These are phyloP conservation scores for Suillus lakei DNA, from an alignment of 768 basidiomycete species.

Conservation along the genomic window DNA sequence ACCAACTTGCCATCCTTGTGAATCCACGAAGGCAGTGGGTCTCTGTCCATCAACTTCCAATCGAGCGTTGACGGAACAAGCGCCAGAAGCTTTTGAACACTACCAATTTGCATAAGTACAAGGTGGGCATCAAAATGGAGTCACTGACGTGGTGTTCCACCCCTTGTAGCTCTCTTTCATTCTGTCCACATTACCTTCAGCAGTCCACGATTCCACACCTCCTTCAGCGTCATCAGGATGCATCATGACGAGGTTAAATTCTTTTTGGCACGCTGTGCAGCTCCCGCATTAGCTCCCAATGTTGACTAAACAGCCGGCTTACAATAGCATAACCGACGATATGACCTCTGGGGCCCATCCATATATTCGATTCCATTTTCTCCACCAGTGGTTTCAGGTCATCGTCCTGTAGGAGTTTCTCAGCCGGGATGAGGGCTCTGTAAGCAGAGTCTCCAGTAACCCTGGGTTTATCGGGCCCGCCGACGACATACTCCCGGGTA, in stretches of 20 bases:
- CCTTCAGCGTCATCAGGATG: slow-evolving; percentile 44
- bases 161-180: slow-evolving; percentile 51
- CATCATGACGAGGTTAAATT: slow-evolving; percentile 51
- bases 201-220: slow-evolving; percentile 45
- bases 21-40: slow-evolving; percentile 54
- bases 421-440: slow-evolving; percentile 55
- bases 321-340: slow-evolving; percentile 53
- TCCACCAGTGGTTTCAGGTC: slow-evolving; percentile 57
- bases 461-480: slow-evolving; percentile 47
- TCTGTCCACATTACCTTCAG: slow-evolving; percentile 46
- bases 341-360: slow-evolving; percentile 62
- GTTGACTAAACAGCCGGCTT: slow-evolving; percentile 21
- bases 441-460: slow-evolving; percentile 71
- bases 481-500: slow-evolving; percentile 53
- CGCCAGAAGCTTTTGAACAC: slow-evolving; percentile 49
- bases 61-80: slow-evolving; percentile 49
- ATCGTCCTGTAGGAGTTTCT: slow-evolving; percentile 51
- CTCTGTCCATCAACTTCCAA: slow-evolving; percentile 54
- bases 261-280: slow-evolving; percentile 38
- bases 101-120: slow-evolving; percentile 18
- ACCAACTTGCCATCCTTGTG: slow-evolving; percentile 48
- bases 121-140: not conserved
- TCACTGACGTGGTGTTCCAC: slow-evolving; percentile 52
- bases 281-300: not conserved
- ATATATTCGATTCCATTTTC: slow-evolving; percentile 54